Evolutionary conservation across 371 early-diverging fungal species (phyloP), one percentile per base, ranked within the genome.

Genomic region (Haplosporangium sp.): DNA sequence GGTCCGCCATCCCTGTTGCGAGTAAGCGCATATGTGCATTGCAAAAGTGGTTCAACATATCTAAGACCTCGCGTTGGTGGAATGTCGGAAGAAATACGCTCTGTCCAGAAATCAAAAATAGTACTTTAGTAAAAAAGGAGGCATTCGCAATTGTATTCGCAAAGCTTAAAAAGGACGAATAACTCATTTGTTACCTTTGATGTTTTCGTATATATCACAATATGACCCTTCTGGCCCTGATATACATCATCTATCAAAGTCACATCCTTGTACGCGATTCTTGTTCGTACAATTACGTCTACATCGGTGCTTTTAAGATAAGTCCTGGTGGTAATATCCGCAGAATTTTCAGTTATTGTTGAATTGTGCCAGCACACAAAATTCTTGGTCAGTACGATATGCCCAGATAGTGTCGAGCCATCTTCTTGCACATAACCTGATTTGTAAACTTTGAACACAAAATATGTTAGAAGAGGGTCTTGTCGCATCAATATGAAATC

Each of bases 281-380:
- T 71, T 42, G 64, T 69, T 39, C 67, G 61, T 8, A 73, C 57
- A 42, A 69, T 55, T 5, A 63, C 42, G 6, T 73, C 67, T 0
- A 44, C 38, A 17, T 65, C 63, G 5, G 38, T 62, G 45, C 48
- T 47, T 52, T 15, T 47, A 37, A 50, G 48, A 62, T 65, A 45
- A 19, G 48, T 56, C 40, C n/a, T 65, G 7, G 63, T 39, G 0
- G 69, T 34, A 9, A 42, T 27, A 9, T 77, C 77, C 15, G 48
- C 37, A 3, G 77, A 39, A 38, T 42, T 61, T 20, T 78, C 79
- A 2, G 65, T 73, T 71, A 73, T 73, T 45, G 79, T 67, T 2
- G 81, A 81, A 38, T 81, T 81, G 63, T 81, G 81, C 81, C 81
- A 81, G 44, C 81, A 81, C n/a, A 81, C 60, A 60, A 61, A 74